Percentiles rank a stretch among this genome's conserved stretches.
phyloP scores from a whole-genome alignment of 78 protist genomes.

The slime mould (Dictyostelium discoideum) region DNA sequence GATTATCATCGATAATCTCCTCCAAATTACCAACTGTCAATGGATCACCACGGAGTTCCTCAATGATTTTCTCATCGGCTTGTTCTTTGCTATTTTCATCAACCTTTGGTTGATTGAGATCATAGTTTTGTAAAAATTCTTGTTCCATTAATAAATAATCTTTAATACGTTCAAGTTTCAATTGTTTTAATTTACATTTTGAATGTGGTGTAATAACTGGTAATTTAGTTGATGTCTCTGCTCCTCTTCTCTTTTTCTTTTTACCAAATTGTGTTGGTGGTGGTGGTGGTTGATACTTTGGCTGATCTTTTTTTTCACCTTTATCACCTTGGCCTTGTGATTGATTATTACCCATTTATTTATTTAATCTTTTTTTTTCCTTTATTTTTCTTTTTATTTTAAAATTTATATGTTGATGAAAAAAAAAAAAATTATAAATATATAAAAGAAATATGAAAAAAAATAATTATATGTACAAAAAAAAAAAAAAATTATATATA shows the following conservation, averaged over 20 bases:
- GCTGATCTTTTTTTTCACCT: constrained; percentile 48
- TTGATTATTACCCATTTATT: constrained; percentile 50
- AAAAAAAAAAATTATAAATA: not conserved
- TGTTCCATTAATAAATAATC: constrained; percentile 99
- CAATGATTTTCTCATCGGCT: constrained; percentile 84
- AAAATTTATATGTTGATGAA: not conserved
- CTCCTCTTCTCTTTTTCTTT: constrained; percentile 90
- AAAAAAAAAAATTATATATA: not conserved
- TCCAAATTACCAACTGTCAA: constrained; percentile 98
- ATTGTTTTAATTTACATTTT: constrained; percentile 94
- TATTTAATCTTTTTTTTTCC: not conserved
- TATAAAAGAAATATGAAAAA: not conserved
- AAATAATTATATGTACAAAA: not conserved
- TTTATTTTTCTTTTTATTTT: not conserved
- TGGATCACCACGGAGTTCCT: constrained; percentile 99
- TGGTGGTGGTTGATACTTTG: constrained; percentile 89
- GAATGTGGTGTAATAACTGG: constrained; percentile 95
- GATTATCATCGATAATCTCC: constrained; percentile 99
- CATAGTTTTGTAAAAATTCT: constrained; percentile 98
- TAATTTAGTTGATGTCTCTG: constrained; percentile 69
- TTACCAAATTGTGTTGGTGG: constrained; percentile 93
- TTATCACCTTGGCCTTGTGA: not conserved
- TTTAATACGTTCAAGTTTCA: constrained; percentile 97
- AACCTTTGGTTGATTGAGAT: constrained; percentile 82
- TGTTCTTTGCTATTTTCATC: constrained; percentile 94